phyloP scores from a whole-genome alignment of 331 rosid genomes.

The Rosa hybrid region DNA sequence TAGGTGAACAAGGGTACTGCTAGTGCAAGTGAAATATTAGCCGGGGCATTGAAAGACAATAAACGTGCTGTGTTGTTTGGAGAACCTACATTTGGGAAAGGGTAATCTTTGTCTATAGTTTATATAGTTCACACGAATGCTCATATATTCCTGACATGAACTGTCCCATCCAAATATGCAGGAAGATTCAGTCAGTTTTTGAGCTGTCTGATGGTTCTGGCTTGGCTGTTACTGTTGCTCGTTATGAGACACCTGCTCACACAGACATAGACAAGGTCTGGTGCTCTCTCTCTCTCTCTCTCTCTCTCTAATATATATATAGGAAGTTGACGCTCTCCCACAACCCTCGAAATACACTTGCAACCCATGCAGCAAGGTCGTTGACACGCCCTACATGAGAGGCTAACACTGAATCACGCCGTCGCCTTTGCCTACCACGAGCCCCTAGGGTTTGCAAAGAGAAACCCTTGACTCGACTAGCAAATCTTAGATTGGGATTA shows the following conservation, averaged over 20 bases:
- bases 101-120: slow-evolving; percentile 47
- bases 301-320: neutral
- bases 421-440: too few species aligned
- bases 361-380: too few species aligned
- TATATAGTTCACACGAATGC: slow-evolving; percentile 5
- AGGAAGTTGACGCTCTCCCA: too few species aligned
- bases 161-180: slow-evolving; percentile 36
- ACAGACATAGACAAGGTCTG: slow-evolving; percentile 74
- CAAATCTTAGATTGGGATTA: too few species aligned
- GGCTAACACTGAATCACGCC: too few species aligned
- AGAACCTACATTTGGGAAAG: slow-evolving; percentile 96
- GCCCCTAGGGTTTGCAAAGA: too few species aligned
- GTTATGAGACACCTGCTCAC: slow-evolving; percentile 91
- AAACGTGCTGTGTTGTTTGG: slow-evolving; percentile 88
- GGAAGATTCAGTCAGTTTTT: slow-evolving; percentile 96
- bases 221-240: slow-evolving; percentile 92
- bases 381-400: too few species aligned
- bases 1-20: slow-evolving; percentile 99
- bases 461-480: too few species aligned
- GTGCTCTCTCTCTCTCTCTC: slow-evolving; percentile 14
- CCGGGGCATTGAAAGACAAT: slow-evolving; percentile 96
- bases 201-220: slow-evolving; percentile 97
- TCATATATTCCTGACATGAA: slow-evolving; percentile 29
- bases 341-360: too few species aligned
- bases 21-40: slow-evolving; percentile 97